Evolutionary conservation across 495 filamentous ascomycete species (phyloP).

Genomic region (Sphaerosporella brunnea): DNA sequence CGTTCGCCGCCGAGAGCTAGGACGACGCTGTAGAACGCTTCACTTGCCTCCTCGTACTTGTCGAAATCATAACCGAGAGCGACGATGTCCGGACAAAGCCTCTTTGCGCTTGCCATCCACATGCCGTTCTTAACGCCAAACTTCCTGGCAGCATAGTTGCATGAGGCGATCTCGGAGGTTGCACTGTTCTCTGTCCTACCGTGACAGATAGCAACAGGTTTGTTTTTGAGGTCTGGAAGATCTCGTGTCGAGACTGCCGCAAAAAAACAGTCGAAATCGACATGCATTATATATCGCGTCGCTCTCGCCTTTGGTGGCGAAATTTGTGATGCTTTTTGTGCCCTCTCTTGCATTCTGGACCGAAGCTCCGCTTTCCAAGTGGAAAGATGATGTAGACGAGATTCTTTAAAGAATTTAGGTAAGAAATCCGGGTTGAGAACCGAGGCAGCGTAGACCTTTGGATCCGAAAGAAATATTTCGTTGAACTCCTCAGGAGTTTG

Average conservation of each 20-base stretch:
- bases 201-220: constrained; percentile 81
- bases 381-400: constrained; percentile 82
- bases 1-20: constrained; percentile 48
- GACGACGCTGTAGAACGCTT: constrained; percentile 69
- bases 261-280: constrained; percentile 97
- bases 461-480: constrained; percentile 58
- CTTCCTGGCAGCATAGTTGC: constrained; percentile 77
- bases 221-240: constrained; percentile 61
- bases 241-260: constrained; percentile 65
- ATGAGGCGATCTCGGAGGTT: constrained; percentile 89
- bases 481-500: constrained; percentile 80
- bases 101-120: constrained; percentile 89
- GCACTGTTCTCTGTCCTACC: constrained; percentile 41
- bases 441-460: constrained; percentile 64
- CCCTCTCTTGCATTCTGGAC: constrained; percentile 59
- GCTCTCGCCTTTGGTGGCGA: constrained; percentile 3
- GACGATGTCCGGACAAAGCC: constrained; percentile 69
- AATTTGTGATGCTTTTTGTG: constrained; percentile 28
- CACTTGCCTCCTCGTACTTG: constrained; percentile 82
- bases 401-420: constrained; percentile 84
- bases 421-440: constrained; percentile 82
- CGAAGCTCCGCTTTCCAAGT: constrained; percentile 72
- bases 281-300: constrained; percentile 67
- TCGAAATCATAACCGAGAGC: constrained; percentile 85
- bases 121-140: constrained; percentile 89